Percentiles rank a stretch among this genome's conserved stretches.
Conservation (phyloP, 805 yeast genomes). For the Candida khao-thaluensis region DNA sequence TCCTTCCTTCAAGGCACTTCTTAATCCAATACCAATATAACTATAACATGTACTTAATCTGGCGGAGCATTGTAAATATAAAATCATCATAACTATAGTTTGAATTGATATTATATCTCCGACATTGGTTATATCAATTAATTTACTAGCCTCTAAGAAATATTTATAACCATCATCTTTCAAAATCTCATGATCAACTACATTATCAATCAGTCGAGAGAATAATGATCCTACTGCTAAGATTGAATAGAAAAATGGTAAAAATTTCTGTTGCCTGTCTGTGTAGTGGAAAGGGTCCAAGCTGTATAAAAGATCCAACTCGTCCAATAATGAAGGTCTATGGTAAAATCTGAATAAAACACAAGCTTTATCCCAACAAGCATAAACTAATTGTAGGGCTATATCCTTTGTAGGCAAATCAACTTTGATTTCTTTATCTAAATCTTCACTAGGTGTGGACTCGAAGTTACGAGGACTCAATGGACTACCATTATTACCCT, state of each 20-base stretch:
- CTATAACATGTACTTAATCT: slow-evolving; percentile 84
- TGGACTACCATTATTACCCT: slow-evolving; percentile 20
- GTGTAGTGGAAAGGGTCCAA: slow-evolving; percentile 72
- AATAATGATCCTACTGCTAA: slow-evolving; percentile 87
- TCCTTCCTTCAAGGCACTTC: slow-evolving; percentile 82
- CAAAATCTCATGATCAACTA: slow-evolving; percentile 35
- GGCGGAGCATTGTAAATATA: slow-evolving; percentile 86
- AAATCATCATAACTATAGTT: slow-evolving; percentile 80
- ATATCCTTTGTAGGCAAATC: slow-evolving; percentile 73
- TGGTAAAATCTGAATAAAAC: slow-evolving; percentile 84
- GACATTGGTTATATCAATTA: slow-evolving; percentile 81
- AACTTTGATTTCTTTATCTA: slow-evolving; percentile 51
- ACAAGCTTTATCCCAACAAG: slow-evolving; percentile 85
- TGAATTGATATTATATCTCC: slow-evolving; percentile 81
- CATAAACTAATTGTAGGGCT: slow-evolving; percentile 67
- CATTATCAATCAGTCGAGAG: slow-evolving; percentile 39
- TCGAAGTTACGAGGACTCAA: slow-evolving; percentile 12
- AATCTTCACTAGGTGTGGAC: slow-evolving; percentile 18
- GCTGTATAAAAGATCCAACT: slow-evolving; percentile 71
- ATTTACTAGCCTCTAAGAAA: slow-evolving; percentile 75
- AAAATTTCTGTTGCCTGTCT: slow-evolving; percentile 67
- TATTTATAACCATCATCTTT: slow-evolving; percentile 79
- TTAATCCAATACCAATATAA: slow-evolving; percentile 81
- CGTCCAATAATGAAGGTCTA: slow-evolving; percentile 74
- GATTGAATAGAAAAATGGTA: slow-evolving; percentile 82